These are phyloP conservation scores for Colletotrichum sp. DNA, from an alignment of 2,329 filamentous ascomycete species.

Conservation along the genomic window DNA sequence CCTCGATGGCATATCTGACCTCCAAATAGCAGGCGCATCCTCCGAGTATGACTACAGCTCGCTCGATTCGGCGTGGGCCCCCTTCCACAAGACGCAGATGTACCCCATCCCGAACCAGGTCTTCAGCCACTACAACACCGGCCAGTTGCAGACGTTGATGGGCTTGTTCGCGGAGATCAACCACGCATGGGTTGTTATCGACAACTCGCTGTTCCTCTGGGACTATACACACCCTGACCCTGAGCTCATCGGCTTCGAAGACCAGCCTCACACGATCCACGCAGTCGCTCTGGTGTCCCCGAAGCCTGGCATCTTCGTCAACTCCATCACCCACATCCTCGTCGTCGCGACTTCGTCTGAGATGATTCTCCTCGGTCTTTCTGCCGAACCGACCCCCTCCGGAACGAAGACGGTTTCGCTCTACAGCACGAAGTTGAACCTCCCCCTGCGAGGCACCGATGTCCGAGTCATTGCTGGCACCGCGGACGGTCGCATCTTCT, in stretches of 20 bases:
- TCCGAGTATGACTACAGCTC: constrained; percentile 86
- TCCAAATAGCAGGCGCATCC: constrained; percentile 77
- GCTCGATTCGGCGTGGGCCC: constrained; percentile 75
- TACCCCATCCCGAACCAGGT: constrained; percentile 92
- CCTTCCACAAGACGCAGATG: constrained; percentile 85
- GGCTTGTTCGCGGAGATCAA: constrained; percentile 94
- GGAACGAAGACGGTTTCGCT: constrained; percentile 78
- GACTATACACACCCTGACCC: constrained; percentile 95
- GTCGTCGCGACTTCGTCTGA: constrained; percentile 88
- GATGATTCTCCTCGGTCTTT: constrained; percentile 86
- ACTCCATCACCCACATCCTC: constrained; percentile 84
- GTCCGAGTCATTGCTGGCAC: constrained; percentile 83
- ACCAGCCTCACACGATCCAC: constrained; percentile 86
- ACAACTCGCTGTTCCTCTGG: constrained; percentile 96
- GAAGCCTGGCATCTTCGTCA: constrained; percentile 85
- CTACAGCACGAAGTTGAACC: constrained; percentile 87
- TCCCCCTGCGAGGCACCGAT: constrained; percentile 77
- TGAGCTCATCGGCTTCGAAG: constrained; percentile 90
- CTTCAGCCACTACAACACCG: constrained; percentile 89
- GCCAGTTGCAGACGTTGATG: constrained; percentile 89
- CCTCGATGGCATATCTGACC: constrained; percentile 27
- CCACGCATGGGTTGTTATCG: constrained; percentile 94
- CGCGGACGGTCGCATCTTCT: constrained; percentile 89
- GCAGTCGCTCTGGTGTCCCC: constrained; percentile 89
- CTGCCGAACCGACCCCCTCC: constrained; percentile 67